Conservation (phyloP, 2,329 filamentous ascomycete genomes). For the Dendrostoma leiphaemia region DNA sequence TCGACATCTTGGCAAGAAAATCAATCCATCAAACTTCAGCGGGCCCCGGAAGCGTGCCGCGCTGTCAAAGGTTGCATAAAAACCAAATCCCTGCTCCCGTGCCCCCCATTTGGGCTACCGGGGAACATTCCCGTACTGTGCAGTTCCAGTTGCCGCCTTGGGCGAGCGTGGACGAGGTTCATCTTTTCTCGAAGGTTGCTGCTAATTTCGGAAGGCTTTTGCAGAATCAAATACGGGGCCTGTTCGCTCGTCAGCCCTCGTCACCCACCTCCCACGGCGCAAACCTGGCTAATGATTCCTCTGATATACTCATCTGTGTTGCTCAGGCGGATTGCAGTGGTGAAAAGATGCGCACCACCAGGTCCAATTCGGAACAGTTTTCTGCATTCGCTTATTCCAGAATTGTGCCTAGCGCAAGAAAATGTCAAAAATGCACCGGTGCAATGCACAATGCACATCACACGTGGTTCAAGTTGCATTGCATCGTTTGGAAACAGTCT, state of each 20-base stretch:
- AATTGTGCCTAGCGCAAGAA: too few species aligned
- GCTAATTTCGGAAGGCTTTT: constrained; percentile 13
- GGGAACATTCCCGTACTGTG: constrained; percentile 13
- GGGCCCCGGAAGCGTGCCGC: constrained; percentile 11
- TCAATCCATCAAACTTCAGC: neutral
- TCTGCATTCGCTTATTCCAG: too few species aligned
- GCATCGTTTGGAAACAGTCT: constrained; percentile 10
- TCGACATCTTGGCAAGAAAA: neutral
- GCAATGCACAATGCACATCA: constrained; percentile 1
- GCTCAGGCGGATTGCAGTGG: neutral
- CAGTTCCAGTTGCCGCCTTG: constrained; percentile 15
- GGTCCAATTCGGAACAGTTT: neutral
- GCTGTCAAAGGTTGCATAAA: constrained; percentile 18
- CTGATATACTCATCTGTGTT: too few species aligned
- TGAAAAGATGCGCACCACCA: neutral
- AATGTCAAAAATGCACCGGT: neutral
- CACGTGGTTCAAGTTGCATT: constrained; percentile 17
- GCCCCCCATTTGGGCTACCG: constrained; percentile 8
- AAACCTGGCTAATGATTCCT: neutral
- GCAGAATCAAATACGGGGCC: neutral
- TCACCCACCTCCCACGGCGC: neutral
- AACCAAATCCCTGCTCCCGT: constrained; percentile 5
- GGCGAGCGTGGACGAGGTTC: constrained; percentile 3
- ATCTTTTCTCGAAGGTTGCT: constrained; percentile 19
- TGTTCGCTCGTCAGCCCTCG: neutral